Evolutionary conservation across 2,329 filamentous ascomycete species (phyloP).

Genomic region (Ophiosphaerella korrae): DNA sequence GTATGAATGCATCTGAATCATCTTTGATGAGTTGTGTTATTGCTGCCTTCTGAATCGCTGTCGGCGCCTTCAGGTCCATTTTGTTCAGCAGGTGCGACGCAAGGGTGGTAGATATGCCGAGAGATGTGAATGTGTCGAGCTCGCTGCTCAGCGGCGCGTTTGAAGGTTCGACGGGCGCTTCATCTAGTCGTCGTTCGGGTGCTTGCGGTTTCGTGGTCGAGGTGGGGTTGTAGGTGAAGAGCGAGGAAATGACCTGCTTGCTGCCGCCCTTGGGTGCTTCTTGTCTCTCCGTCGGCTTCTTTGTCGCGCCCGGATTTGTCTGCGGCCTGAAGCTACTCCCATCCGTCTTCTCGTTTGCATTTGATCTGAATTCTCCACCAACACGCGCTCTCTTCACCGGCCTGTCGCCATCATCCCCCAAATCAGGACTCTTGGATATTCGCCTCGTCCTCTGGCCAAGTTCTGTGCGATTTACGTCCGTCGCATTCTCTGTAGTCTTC

Average conservation of each 20-base stretch:
- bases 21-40: constrained; percentile 79
- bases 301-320: constrained; percentile 30
- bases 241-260: constrained; percentile 78
- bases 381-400: constrained; percentile 43
- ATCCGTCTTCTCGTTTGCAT: constrained; percentile 20
- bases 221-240: constrained; percentile 88
- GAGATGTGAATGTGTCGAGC: constrained; percentile 80
- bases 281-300: constrained; percentile 43
- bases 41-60: constrained; percentile 90
- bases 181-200: constrained; percentile 51
- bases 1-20: constrained; percentile 90
- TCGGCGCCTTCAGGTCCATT: constrained; percentile 86
- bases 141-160: constrained; percentile 89
- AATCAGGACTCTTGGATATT: constrained; percentile 21
- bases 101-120: constrained; percentile 80
- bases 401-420: constrained; percentile 23
- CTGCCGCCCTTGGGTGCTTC: constrained; percentile 49
- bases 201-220: constrained; percentile 66
- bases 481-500: constrained; percentile 25
- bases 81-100: constrained; percentile 84
- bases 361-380: constrained; percentile 47
- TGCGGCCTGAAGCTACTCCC: constrained; percentile 36
- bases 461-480: constrained; percentile 38
- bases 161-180: constrained; percentile 69
- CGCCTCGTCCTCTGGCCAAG: constrained; percentile 31